These are phyloP conservation scores for Fusarium miscanthi DNA, from an alignment of 2,329 filamentous ascomycete genomes.

Conservation along the genomic window DNA sequence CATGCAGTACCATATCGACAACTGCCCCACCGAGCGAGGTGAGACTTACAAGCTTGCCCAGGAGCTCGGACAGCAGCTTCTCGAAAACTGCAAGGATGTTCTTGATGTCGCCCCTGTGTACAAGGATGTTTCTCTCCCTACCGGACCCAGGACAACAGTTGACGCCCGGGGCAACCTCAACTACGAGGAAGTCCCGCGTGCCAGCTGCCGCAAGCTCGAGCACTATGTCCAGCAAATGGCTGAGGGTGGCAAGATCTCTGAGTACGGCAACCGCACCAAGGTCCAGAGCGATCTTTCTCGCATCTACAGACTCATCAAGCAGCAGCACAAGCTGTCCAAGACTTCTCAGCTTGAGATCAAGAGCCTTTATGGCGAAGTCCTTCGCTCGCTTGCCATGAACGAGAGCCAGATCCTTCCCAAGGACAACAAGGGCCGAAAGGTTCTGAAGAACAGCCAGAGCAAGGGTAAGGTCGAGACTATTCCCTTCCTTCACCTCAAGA, in stretches of 20 bases:
- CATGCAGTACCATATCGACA: slow-evolving; percentile 99
- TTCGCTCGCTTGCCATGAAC: slow-evolving; percentile 96
- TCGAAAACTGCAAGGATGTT: slow-evolving; percentile 97
- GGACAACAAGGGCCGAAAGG: slow-evolving; percentile 76
- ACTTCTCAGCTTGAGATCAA: slow-evolving; percentile 97
- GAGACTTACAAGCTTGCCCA: slow-evolving; percentile 99
- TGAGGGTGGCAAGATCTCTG: slow-evolving; percentile 96
- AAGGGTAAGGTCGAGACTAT: slow-evolving; percentile 98
- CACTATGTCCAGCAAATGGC: slow-evolving; percentile 99
- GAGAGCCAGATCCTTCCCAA: slow-evolving; percentile 96
- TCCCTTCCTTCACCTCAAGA: slow-evolving; percentile 96
- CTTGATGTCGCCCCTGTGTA: slow-evolving; percentile 85
- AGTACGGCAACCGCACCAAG: slow-evolving; percentile 98
- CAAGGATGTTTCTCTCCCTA: slow-evolving; percentile 95
- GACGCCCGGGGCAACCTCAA: slow-evolving; percentile 92
- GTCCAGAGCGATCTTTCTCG: slow-evolving; percentile 94
- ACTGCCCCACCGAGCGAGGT: slow-evolving; percentile 94
- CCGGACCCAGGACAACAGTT: slow-evolving; percentile 90
- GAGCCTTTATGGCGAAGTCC: slow-evolving; percentile 90
- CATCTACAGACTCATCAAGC: slow-evolving; percentile 98
- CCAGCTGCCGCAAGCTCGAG: slow-evolving; percentile 94
- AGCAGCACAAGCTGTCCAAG: slow-evolving; percentile 98
- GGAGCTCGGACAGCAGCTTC: slow-evolving; percentile 89
- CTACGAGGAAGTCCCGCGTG: slow-evolving; percentile 87
- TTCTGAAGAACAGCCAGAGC: slow-evolving; percentile 63